Base-by-base conservation (phyloP, 192 early-diverging fungal genomes). In the Linnemannia hyalina region DNA sequence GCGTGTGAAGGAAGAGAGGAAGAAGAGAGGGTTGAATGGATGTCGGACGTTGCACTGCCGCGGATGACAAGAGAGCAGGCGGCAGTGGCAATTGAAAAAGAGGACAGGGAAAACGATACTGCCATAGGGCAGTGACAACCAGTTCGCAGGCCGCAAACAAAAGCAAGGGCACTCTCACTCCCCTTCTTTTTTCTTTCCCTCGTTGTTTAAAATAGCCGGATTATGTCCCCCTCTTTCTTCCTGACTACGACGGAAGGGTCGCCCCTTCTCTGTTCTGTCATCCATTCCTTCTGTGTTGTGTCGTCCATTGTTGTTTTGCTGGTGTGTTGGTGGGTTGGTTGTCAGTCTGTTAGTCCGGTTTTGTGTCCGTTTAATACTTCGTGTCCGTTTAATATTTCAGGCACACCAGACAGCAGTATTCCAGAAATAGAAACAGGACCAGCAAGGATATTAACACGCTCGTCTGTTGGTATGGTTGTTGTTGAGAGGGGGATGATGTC, bases 371-470 rank as follows among this genome's bases (percentile, higher is more conserved):
- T 52, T 16, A 52, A 52, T 46, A 46, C 26, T 65, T 32, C 60
- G 32, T 26, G 60, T n/a, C n/a, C n/a, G n/a, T n/a, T n/a, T n/a
- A n/a, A n/a, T n/a, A n/a, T n/a, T n/a, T n/a, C n/a, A n/a, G n/a
- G n/a, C n/a, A n/a, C n/a, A n/a, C n/a, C 38, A 32, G 60, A 15
- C 29, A 26, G 11, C 29, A 15, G 60, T 26, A 26, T 65, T 65
- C 60, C 60, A 65, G 60, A 65, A 65, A 65, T 65, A 65, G 60
- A 65, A 29, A 35, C 60, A 35, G 32, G 60, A 11, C 57, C 57
- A 29, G 29, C 4, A 60, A 23, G 6, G 8, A n/a, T 32, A 9
- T 4, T 65, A 60, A 9, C 6, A 60, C 55, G 55, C 55, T 57
- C 55, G 44, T 8, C 10, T 57, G 16, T 26, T 52, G 18, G 49